Evolutionary conservation across 495 filamentous ascomycete species (phyloP).

Genomic region (Neurospora tetrasperma): DNA sequence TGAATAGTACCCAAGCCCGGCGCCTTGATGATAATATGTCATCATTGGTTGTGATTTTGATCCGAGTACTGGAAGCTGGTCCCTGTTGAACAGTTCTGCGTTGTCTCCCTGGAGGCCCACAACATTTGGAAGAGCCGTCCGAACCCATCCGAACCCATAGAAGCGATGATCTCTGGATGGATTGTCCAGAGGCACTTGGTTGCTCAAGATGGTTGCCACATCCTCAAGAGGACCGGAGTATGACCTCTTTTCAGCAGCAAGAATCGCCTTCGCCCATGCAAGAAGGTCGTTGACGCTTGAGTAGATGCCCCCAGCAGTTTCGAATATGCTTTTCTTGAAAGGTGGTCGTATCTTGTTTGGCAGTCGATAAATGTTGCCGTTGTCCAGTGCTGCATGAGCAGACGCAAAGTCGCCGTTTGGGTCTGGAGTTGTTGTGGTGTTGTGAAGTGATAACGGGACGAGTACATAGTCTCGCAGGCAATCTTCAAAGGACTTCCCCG

Average conservation of each 20-base stretch:
- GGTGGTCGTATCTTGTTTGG: background rate
- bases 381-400: background rate
- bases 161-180: conserved; percentile 1
- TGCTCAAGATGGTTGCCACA: conserved; percentile 3
- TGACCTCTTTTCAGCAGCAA: background rate
- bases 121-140: conserved; percentile 7
- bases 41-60: conserved; percentile 6
- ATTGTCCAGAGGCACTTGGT: conserved; percentile 3
- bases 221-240: background rate
- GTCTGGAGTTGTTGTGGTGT: background rate
- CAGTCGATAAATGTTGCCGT: conserved; percentile 2
- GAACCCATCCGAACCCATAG: conserved; percentile 11
- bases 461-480: conserved; percentile 6
- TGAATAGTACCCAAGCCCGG: conserved; percentile 10
- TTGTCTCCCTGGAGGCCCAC: conserved; percentile 13
- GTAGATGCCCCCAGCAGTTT: conserved; percentile 8
- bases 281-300: conserved; percentile 9
- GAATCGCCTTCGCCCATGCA: background rate
- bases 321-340: conserved; percentile 13
- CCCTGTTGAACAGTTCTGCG: conserved; percentile 1
- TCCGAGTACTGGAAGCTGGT: conserved; percentile 10
- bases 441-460: background rate
- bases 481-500: conserved; percentile 5
- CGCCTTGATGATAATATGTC: conserved; percentile 19
- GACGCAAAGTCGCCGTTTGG: background rate